phyloP scores from a whole-genome alignment of 140 eudicot species.

The Bidens hawaiensis region DNA sequence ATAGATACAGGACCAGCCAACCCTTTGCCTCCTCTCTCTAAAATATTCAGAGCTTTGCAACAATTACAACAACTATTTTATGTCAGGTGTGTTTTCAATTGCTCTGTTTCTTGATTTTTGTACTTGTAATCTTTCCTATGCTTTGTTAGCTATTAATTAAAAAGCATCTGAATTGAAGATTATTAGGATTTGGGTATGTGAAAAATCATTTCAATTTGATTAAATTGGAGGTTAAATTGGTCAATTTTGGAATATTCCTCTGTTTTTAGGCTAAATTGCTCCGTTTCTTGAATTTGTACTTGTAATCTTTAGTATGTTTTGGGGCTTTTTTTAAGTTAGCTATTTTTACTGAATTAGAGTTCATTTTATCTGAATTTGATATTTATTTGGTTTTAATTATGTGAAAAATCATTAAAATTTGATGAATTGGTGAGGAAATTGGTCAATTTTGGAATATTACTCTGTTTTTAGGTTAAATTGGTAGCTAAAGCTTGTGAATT shows the following conservation, averaged over 20 bases:
- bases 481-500: not conserved
- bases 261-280: too few relatives aligned
- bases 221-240: slow-evolving; percentile 9
- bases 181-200: slow-evolving; percentile 8
- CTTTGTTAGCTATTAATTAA: not conserved
- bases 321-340: too few relatives aligned
- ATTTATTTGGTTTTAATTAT: too few relatives aligned
- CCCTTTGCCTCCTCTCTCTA: slow-evolving; percentile 1
- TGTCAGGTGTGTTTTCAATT: slow-evolving; percentile 11
- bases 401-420: too few relatives aligned
- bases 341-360: too few relatives aligned
- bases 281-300: too few relatives aligned
- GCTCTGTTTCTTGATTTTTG: not conserved
- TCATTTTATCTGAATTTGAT: too few relatives aligned
- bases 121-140: not conserved
- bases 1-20: slow-evolving; percentile 23
- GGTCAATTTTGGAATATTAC: too few relatives aligned
- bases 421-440: too few relatives aligned
- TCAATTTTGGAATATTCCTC: not conserved
- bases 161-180: slow-evolving; percentile 9
- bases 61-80: not conserved
- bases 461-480: not conserved
- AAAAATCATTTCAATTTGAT: too few relatives aligned
- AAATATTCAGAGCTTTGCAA: slow-evolving; percentile 11
- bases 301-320: too few relatives aligned